A percentile compares a stretch with the other conserved stretches of the same genome.
phyloP scores from a whole-genome alignment of 2,329 filamentous ascomycete genomes.

The Stenocarpella maydis region DNA sequence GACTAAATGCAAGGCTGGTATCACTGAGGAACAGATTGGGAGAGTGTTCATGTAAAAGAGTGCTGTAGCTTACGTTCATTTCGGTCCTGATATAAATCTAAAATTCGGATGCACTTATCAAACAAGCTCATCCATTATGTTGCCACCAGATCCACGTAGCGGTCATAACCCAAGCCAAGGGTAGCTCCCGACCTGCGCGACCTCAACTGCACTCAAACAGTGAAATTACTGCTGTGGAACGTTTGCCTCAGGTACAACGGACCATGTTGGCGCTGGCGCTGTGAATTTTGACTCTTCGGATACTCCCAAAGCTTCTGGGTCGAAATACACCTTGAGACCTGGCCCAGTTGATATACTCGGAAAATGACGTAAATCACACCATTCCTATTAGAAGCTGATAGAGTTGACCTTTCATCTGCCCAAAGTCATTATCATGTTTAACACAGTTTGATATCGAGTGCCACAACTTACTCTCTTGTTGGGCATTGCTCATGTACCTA shows the following conservation, averaged over 20 bases:
- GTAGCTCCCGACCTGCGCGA: no score
- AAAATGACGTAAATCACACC: conserved; percentile 50
- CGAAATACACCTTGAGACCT: conserved; percentile 48
- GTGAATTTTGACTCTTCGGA: conserved; percentile 39
- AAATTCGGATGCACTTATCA: no score
- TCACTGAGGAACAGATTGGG: not conserved
- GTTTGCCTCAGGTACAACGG: conserved; percentile 17
- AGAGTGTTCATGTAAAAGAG: no score
- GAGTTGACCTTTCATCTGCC: conserved; percentile 39
- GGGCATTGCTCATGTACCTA: conserved; percentile 55
- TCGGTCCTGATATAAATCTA: not conserved
- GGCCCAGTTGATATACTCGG: conserved; percentile 50
- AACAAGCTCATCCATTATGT: no score
- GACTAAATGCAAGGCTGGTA: no score
- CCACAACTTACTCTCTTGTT: conserved; percentile 50
- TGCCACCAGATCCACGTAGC: no score
- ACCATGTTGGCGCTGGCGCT: conserved; percentile 38
- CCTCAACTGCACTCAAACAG: no score
- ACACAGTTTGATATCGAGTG: not conserved
- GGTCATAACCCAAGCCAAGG: not conserved
- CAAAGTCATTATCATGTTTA: conserved; percentile 10
- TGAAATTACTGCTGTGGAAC: no score
- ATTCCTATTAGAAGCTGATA: conserved; percentile 21
- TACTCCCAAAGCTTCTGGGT: conserved; percentile 45
- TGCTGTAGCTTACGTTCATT: not conserved